These are phyloP conservation scores for Elsinoe batatas DNA, from an alignment of 2,329 filamentous ascomycete species.

Conservation along the genomic window DNA sequence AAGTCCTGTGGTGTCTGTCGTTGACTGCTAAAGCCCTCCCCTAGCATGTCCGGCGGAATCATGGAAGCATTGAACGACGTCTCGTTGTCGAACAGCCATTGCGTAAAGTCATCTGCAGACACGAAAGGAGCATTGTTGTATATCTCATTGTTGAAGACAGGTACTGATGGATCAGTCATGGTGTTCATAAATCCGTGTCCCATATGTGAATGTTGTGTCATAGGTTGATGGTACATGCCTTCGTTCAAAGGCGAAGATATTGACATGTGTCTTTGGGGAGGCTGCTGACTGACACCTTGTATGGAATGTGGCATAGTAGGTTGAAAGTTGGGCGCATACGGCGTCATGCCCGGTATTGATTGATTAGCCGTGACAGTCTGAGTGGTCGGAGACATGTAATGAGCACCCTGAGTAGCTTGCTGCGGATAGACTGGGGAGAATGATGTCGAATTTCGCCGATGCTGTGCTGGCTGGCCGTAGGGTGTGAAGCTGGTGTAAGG, in stretches of 20 bases:
- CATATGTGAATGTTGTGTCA: slow-evolving; percentile 1
- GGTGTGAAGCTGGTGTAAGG: background rate
- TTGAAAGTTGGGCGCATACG: slow-evolving; percentile 1
- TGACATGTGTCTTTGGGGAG: background rate
- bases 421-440: slow-evolving; percentile 3
- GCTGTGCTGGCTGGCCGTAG: background rate
- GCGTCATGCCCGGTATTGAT: background rate
- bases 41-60: slow-evolving; percentile 21
- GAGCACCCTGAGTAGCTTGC: background rate
- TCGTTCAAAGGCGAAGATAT: background rate
- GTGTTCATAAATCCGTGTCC: background rate
- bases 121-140: slow-evolving; percentile 80
- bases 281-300: background rate
- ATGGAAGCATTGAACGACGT: slow-evolving; percentile 35
- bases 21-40: slow-evolving; percentile 18
- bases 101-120: slow-evolving; percentile 80
- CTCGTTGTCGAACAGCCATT: slow-evolving; percentile 63
- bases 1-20: background rate
- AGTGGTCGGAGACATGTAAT: background rate
- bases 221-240: background rate
- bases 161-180: slow-evolving; percentile 51
- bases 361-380: background rate
- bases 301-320: background rate
- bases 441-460: background rate
- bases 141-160: slow-evolving; percentile 76